Evolutionary conservation across 2,329 filamentous ascomycete genomes (phyloP).

Genomic region (Blastomyces silverae): DNA sequence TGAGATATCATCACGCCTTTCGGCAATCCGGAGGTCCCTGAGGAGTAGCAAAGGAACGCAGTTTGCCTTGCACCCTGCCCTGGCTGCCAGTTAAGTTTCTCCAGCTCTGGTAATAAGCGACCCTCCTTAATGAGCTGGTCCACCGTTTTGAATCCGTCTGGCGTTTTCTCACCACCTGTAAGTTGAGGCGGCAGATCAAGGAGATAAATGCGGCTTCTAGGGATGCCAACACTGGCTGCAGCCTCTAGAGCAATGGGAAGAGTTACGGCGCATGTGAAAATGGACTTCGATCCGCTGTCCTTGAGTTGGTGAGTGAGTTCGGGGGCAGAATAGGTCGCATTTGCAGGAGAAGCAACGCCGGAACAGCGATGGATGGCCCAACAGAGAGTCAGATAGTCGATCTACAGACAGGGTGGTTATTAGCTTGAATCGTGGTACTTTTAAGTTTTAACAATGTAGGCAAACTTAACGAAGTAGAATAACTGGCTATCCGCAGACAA

Average conservation of each 20-base stretch:
- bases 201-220: conserved; percentile 59
- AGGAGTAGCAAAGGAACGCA: conserved; percentile 73
- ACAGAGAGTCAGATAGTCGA: conserved; percentile 66
- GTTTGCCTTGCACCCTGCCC: conserved; percentile 52
- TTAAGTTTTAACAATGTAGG: not conserved
- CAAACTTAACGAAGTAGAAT: not conserved
- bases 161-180: conserved; percentile 42
- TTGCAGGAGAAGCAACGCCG: conserved; percentile 68
- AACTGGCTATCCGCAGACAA: not conserved
- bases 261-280: conserved; percentile 66
- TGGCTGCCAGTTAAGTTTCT: conserved; percentile 37
- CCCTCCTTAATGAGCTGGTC: conserved; percentile 61
- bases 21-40: conserved; percentile 70
- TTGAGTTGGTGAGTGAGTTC: conserved; percentile 68
- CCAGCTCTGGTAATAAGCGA: conserved; percentile 34
- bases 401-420: conserved; percentile 38
- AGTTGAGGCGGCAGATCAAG: conserved; percentile 57
- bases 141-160: conserved; percentile 53
- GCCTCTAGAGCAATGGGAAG: conserved; percentile 59
- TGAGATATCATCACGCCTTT: conserved; percentile 84
- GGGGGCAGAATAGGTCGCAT: conserved; percentile 62
- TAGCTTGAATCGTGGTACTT: not conserved
- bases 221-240: conserved; percentile 56
- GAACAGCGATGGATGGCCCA: conserved; percentile 69
- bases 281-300: conserved; percentile 59